phyloP scores from a whole-genome alignment of 768 basidiomycete genomes.

The Psilocybe azurescens region DNA sequence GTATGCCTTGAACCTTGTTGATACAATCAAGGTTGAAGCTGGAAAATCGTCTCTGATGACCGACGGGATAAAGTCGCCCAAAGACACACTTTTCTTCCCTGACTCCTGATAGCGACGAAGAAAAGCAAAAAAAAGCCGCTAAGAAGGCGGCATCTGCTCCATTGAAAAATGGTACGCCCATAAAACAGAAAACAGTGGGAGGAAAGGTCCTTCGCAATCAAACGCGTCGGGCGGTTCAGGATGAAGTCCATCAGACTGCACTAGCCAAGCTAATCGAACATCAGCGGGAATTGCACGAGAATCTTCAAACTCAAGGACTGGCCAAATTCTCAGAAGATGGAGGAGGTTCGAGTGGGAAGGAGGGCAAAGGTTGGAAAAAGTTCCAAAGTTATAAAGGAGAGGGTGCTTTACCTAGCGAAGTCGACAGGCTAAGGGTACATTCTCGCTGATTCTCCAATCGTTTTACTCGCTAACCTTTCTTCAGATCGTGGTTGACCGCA shows the following conservation, averaged over 20 bases:
- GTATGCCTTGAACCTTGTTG: slow-evolving; percentile 87
- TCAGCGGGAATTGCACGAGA: slow-evolving; percentile 81
- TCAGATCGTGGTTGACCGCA: slow-evolving; percentile 91
- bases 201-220: slow-evolving; percentile 91
- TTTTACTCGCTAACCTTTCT: neutral
- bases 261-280: slow-evolving; percentile 84
- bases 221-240: slow-evolving; percentile 85
- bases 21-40: slow-evolving; percentile 82
- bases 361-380: slow-evolving; percentile 93
- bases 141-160: slow-evolving; percentile 58
- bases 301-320: slow-evolving; percentile 80
- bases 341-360: slow-evolving; percentile 73
- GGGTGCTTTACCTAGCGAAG: slow-evolving; percentile 84
- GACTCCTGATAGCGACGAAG: slow-evolving; percentile 64
- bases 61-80: slow-evolving; percentile 81
- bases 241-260: slow-evolving; percentile 81
- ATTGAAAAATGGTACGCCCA: slow-evolving; percentile 68
- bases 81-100: slow-evolving; percentile 90
- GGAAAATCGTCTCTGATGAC: slow-evolving; percentile 75
- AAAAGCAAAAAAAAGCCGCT: slow-evolving; percentile 57
- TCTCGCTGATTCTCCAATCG: slow-evolving; percentile 1
- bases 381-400: slow-evolving; percentile 99
- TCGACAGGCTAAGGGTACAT: slow-evolving; percentile 79
- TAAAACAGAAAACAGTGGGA: slow-evolving; percentile 76
- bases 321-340: slow-evolving; percentile 85